Evolutionary conservation across 257 asterid species (phyloP), one percentile per base, ranked within the genome.

Genomic region (Solanum pimpinellifolium): DNA sequence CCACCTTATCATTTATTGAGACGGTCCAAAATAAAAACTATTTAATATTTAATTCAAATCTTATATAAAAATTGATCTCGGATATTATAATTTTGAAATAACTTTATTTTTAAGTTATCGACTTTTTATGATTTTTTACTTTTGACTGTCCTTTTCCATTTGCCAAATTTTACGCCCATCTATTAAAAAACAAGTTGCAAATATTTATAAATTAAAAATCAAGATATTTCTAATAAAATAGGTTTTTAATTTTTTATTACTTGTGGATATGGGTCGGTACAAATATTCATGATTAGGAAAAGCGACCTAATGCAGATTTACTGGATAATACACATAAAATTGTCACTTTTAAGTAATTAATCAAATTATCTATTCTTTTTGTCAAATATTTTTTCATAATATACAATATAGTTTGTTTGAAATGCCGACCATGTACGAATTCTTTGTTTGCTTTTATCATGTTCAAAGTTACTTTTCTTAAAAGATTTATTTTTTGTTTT

Each of bases 261-360:
- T 25, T 46, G 68, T 80, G 44, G 84, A 80, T 80, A 46, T 80
- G 84, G n/a, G 42, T 47, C 39, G 41, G 27, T 80, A 47, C 56
- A 16, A 2, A 6, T 23, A 87, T 75, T 87, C 87, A 88, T 92
- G 46, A 9, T 60, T 73, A 18, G 82, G 87, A 80, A 80, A 46
- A 44, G 41, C 42, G 25, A 46, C 60, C 83, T 42, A 76, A 76
- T n/a, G 83, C 62, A 78, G 66, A 78, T 46, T 46, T 78, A 78
- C 41, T 78, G 35, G 65, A 46, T 8, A 44, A 27, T 27, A 46
- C 25, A 46, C 27, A 77, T 27, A 14, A 27, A 25, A 15, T 46
- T 78, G 84, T 46, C 39, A 78, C 84, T 44, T 44, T 78, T 5
- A 9, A 27, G 9, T 46, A 25, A 78, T 78, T 78, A 77, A 44